Percentiles rank a stretch among this genome's conserved stretches.
Conservation (phyloP, 2,329 filamentous ascomycete genomes). For the Dactylellina cionopaga region DNA sequence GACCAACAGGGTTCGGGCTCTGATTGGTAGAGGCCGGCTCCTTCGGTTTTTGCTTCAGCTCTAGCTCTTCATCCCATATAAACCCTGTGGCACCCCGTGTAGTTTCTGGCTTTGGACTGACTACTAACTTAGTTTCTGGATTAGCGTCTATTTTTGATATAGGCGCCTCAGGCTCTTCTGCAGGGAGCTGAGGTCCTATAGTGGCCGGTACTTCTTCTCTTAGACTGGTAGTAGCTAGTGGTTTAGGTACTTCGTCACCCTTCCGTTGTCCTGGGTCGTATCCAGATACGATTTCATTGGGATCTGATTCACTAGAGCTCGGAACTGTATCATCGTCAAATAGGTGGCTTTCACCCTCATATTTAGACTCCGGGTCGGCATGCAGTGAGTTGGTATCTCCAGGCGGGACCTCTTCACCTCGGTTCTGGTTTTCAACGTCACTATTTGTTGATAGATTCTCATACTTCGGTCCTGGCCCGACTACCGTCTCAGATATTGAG, state of each 20-base stretch:
- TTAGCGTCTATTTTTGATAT: not conserved
- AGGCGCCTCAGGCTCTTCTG: not conserved
- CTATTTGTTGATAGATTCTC: not conserved
- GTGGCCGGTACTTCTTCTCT: too few species aligned
- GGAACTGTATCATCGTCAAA: slow-evolving; percentile 14
- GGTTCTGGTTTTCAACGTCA: not conserved
- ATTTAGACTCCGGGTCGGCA: slow-evolving; percentile 11
- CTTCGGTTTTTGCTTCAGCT: not conserved
- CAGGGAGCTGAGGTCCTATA: too few species aligned
- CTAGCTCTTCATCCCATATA: slow-evolving; percentile 7
- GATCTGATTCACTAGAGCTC: not conserved
- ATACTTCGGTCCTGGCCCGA: slow-evolving; percentile 4
- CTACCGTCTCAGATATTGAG: slow-evolving; percentile 16
- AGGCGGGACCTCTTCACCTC: not conserved
- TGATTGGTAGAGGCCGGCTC: not conserved
- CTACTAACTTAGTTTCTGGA: not conserved
- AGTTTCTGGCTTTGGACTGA: not conserved
- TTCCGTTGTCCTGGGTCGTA: too few species aligned
- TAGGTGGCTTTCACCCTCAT: slow-evolving; percentile 16
- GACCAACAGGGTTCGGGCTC: not conserved
- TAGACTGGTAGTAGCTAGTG: too few species aligned
- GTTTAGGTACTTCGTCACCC: too few species aligned
- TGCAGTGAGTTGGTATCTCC: not conserved
- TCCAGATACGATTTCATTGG: too few species aligned
- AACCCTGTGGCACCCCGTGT: not conserved